phyloP scores from a whole-genome alignment of 441 rosid species.

The Geranium incanum region DNA sequence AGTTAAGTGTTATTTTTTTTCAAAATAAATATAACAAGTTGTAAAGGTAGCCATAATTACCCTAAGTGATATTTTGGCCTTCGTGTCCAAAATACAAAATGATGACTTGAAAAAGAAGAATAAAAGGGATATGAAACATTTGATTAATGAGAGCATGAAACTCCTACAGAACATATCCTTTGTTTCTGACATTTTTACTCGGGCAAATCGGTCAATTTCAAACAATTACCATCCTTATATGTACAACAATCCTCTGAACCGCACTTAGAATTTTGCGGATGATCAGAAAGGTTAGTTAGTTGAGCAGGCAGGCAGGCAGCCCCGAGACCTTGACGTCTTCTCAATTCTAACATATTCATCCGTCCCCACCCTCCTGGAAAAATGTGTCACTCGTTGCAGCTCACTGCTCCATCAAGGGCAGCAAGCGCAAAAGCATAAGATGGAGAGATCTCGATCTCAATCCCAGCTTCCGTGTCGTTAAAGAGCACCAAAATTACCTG shows the following conservation, averaged over 20 bases:
- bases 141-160: slow-evolving; percentile 31
- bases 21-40: no score
- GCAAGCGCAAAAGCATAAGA: slow-evolving; percentile 18
- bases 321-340: slow-evolving; percentile 19
- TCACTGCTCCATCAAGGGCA: slow-evolving; percentile 22
- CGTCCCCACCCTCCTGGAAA: slow-evolving; percentile 17
- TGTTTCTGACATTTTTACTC: slow-evolving; percentile 31
- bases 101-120: not conserved
- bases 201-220: slow-evolving; percentile 34
- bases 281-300: slow-evolving; percentile 33
- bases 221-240: slow-evolving; percentile 51
- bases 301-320: slow-evolving; percentile 9
- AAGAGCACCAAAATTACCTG: slow-evolving; percentile 23
- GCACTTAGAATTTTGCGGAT: slow-evolving; percentile 24
- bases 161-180: slow-evolving; percentile 31
- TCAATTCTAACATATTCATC: slow-evolving; percentile 16
- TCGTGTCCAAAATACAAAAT: no score
- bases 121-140: not conserved
- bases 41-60: no score
- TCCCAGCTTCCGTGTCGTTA: slow-evolving; percentile 14
- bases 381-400: slow-evolving; percentile 27
- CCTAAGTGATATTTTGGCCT: no score
- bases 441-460: slow-evolving; percentile 12
- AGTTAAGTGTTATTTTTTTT: no score
- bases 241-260: slow-evolving; percentile 46